Percentiles rank a stretch among this genome's conserved stretches.
Conservation (phyloP, 2,329 filamentous ascomycete species). For the Coleophoma cylindrospora region DNA sequence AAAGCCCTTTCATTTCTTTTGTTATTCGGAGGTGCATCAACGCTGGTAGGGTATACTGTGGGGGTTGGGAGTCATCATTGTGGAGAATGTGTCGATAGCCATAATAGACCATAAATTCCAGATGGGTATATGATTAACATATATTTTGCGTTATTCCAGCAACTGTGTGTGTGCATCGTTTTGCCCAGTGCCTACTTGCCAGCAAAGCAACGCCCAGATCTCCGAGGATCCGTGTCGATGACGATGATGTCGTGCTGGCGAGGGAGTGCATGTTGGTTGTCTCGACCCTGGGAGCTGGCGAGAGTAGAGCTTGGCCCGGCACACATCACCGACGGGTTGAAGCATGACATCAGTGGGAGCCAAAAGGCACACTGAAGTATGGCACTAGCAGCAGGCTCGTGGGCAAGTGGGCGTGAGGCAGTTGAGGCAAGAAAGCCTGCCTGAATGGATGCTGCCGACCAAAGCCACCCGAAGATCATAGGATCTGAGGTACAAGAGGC, state of each 20-base stretch:
- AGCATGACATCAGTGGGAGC: not conserved
- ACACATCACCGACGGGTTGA: not conserved
- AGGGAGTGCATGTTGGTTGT: not conserved
- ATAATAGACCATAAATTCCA: slow-evolving; percentile 2
- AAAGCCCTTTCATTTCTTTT: slow-evolving; percentile 6
- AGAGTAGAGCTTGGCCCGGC: not conserved
- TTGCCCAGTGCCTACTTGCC: not conserved
- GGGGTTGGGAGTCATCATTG: slow-evolving; percentile 1
- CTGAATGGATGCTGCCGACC: no score
- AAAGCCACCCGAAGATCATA: not conserved
- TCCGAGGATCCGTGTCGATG: not conserved
- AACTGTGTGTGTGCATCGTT: not conserved
- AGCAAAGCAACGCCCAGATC: not conserved
- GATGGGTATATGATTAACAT: slow-evolving; percentile 1
- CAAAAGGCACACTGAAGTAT: not conserved
- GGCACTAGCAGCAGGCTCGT: not conserved
- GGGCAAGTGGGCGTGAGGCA: not conserved
- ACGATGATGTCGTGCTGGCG: not conserved
- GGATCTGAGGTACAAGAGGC: not conserved
- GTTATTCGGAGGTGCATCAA: slow-evolving; percentile 9
- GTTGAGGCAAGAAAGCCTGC: not conserved
- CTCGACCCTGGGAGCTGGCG: not conserved
- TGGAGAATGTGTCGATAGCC: slow-evolving; percentile 7
- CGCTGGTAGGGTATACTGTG: slow-evolving; percentile 1
- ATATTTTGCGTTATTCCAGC: not conserved